phyloP scores from a whole-genome alignment of 768 basidiomycete species.

The Boletellus ananas region DNA sequence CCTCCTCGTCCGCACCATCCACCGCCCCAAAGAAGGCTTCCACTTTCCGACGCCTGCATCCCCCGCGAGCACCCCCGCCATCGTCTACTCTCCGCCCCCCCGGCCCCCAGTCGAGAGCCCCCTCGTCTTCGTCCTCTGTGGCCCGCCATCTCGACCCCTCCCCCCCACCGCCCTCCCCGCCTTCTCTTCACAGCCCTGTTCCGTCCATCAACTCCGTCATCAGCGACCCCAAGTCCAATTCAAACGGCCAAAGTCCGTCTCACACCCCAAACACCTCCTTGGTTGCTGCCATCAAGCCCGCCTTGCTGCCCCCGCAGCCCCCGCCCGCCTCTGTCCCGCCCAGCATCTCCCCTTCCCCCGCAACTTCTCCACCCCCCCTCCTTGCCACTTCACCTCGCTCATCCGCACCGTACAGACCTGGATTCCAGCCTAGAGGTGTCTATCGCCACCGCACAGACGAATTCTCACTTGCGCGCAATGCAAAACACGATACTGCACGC shows the following conservation, averaged over 20 bases:
- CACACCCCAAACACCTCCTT: conserved; percentile 9
- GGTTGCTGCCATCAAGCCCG: not conserved
- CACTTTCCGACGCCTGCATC: conserved; percentile 52
- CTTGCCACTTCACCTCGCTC: conserved; percentile 20
- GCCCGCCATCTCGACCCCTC: conserved; percentile 24
- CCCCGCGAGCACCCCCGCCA: conserved; percentile 16
- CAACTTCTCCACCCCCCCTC: conserved; percentile 26
- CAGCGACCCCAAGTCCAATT: conserved; percentile 5
- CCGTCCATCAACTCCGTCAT: conserved; percentile 29
- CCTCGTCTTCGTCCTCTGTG: conserved; percentile 19
- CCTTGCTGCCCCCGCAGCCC: not conserved
- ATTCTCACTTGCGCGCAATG: conserved; percentile 47
- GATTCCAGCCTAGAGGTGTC: conserved; percentile 91
- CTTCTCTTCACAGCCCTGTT: conserved; percentile 27
- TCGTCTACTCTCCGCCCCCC: conserved; percentile 35
- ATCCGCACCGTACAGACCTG: conserved; percentile 74
- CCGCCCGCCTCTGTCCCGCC: conserved; percentile 4
- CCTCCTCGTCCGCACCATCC: not conserved
- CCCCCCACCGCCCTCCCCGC: conserved; percentile 24
- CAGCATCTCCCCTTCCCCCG: conserved; percentile 19
- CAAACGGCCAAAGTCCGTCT: conserved; percentile 4
- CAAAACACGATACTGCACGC: conserved; percentile 44
- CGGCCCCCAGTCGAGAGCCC: conserved; percentile 14
- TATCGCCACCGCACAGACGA: conserved; percentile 79
- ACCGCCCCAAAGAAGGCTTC: conserved; percentile 34